These are phyloP conservation scores for Pythium pectinolyticum DNA, from an alignment of 352 stramenopile genomes.

Conservation along the genomic window DNA sequence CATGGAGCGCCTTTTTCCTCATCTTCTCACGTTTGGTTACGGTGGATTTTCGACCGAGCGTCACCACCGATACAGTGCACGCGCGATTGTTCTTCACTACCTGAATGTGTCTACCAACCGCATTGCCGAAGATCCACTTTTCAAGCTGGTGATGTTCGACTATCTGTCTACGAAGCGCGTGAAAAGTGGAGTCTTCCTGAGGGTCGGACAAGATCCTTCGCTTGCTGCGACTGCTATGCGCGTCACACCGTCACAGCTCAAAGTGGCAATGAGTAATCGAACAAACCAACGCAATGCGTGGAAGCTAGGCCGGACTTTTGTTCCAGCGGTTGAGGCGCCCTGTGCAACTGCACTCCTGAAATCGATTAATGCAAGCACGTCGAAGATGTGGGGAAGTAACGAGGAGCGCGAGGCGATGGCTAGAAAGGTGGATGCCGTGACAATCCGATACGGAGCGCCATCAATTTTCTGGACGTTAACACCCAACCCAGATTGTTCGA, in stretches of 20 bases:
- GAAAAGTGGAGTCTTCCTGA: conserved; percentile 24
- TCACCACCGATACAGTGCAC: conserved; percentile 20
- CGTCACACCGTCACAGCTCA: conserved; percentile 17
- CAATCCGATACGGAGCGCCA: conserved; percentile 17
- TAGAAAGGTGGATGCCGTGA: conserved; percentile 25
- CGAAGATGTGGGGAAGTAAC: conserved; percentile 36
- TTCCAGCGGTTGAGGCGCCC: background rate
- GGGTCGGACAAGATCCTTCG: conserved; percentile 20
- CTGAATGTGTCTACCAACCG: conserved; percentile 27
- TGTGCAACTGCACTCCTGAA: background rate
- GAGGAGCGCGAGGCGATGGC: conserved; percentile 24
- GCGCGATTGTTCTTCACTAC: conserved; percentile 31
- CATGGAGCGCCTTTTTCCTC: conserved; percentile 27
- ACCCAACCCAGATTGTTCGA: conserved; percentile 30
- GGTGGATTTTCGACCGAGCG: conserved; percentile 19
- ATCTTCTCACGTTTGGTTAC: conserved; percentile 27
- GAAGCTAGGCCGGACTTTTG: conserved; percentile 2
- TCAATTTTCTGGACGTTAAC: conserved; percentile 38
- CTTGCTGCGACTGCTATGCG: conserved; percentile 9
- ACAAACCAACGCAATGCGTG: conserved; percentile 12
- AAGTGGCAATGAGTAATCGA: conserved; percentile 11
- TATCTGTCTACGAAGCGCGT: conserved; percentile 18
- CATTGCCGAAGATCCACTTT: conserved; percentile 29
- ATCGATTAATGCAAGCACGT: conserved; percentile 11
- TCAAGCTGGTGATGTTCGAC: conserved; percentile 34